Conservation (phyloP, 305 asterid genomes). For the Fraxinus dipetala region DNA sequence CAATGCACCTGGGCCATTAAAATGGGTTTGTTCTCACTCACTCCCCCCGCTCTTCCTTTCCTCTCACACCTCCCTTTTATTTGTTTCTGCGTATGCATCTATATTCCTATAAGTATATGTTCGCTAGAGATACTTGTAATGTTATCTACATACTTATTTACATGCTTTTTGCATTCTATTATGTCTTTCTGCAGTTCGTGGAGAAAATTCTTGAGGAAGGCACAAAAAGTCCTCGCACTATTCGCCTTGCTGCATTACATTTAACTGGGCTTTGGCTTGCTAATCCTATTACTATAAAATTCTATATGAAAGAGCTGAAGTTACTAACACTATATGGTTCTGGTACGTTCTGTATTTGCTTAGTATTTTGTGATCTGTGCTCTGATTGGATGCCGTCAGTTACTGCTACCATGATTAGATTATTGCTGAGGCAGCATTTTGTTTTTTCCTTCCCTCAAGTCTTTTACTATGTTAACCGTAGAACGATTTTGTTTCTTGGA, state of each 20-base stretch:
- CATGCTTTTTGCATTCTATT: conserved; percentile 5
- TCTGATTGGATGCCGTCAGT: conserved; percentile 11
- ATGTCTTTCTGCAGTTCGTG: conserved; percentile 56
- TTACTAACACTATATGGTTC: conserved; percentile 89
- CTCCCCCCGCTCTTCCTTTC: conserved; percentile 7
- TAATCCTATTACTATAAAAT: conserved; percentile 64
- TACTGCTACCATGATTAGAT: conserved; percentile 3
- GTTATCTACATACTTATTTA: conserved; percentile 15
- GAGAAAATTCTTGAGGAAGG: conserved; percentile 93
- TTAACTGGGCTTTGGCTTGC: conserved; percentile 91
- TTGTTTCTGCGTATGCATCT: conserved; percentile 7
- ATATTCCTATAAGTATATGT: background rate
- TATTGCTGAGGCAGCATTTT: conserved; percentile 6
- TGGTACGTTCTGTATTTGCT: conserved; percentile 46
- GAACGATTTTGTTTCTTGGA: background rate
- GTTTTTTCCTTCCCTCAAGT: background rate
- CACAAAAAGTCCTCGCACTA: conserved; percentile 95
- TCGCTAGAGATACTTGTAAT: background rate
- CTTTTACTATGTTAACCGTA: background rate
- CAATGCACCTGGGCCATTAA: conserved; percentile 75
- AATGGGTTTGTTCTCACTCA: conserved; percentile 58
- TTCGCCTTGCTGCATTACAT: conserved; percentile 89
- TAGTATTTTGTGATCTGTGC: background rate
- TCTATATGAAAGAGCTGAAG: conserved; percentile 82
- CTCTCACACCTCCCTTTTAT: conserved; percentile 7